phyloP scores from a whole-genome alignment of 2,329 filamentous ascomycete species.

The Raffaelea deltoideospora region DNA sequence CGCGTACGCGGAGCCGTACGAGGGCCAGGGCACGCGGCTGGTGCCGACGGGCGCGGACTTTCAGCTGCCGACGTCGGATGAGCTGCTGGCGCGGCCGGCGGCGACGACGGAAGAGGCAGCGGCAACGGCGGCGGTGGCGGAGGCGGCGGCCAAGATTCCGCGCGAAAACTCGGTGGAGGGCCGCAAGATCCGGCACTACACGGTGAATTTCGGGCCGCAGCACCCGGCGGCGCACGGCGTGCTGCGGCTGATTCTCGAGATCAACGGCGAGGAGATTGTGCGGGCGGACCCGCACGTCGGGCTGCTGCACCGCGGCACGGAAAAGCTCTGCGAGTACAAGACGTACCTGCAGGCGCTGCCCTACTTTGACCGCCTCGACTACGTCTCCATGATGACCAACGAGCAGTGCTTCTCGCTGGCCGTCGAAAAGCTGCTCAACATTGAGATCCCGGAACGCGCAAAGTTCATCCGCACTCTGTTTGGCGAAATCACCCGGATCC shows the following conservation, averaged over 20 bases:
- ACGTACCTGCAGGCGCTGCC: slow-evolving; percentile 95
- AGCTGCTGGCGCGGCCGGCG: slow-evolving; percentile 11
- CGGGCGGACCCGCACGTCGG: slow-evolving; percentile 95
- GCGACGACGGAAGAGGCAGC: slow-evolving; percentile 15
- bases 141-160: too few species aligned
- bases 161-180: slow-evolving; percentile 32
- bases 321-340: slow-evolving; percentile 99
- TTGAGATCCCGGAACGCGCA: slow-evolving; percentile 87
- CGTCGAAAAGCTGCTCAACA: slow-evolving; percentile 93
- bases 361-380: slow-evolving; percentile 97
- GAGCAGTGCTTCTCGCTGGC: slow-evolving; percentile 94
- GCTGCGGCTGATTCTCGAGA: slow-evolving; percentile 89
- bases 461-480: slow-evolving; percentile 97
- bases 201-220: slow-evolving; percentile 98
- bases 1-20: slow-evolving; percentile 42
- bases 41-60: slow-evolving; percentile 53
- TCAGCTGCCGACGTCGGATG: slow-evolving; percentile 28
- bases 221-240: slow-evolving; percentile 98
- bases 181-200: slow-evolving; percentile 96
- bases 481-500: slow-evolving; percentile 79
- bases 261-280: slow-evolving; percentile 95
- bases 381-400: slow-evolving; percentile 99
- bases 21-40: slow-evolving; percentile 43
- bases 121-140: slow-evolving; percentile 30
- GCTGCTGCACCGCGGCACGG: slow-evolving; percentile 86